Evolutionary conservation across 495 filamentous ascomycete genomes (phyloP), one percentile per base, ranked within the genome.

Genomic region (Trichoderma erinaceum): DNA sequence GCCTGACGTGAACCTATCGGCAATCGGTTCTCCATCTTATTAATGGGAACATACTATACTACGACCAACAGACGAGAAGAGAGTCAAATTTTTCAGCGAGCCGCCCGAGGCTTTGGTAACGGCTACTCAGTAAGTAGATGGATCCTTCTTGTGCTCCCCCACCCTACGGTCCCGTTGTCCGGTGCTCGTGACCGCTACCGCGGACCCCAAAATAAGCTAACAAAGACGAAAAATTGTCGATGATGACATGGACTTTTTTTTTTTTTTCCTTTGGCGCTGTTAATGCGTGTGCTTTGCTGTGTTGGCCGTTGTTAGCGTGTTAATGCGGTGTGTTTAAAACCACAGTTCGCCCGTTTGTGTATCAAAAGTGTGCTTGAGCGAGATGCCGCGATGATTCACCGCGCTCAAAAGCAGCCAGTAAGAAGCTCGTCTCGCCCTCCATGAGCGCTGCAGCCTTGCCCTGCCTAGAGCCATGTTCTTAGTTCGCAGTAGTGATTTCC

Each of bases 1-100:
- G n/a, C 50, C 25, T 32, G 56, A 32, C 56, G 56, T 61, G 56
- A 61, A 61, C 44, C 35, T 6, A 61, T 32, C 56, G 56, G 56
- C 56, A 61, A 32, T 61, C 56, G 23, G 56, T 5, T 29, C 29
- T 29, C 29, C 29, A 29, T 29, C 29, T 29, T 29, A 29, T 29
- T 29, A 29, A 29, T 29, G 29, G 29, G 21, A 18, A 8, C 16
- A 12, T 29, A 29, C 29, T 1, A 4, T 29, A 29, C 29, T 29
- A 29, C 11, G 27, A 61, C 4, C 10, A 5, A 12, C 56, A 32
- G 27, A 61, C 1, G 11, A 27, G 6, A 32, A 61, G 16, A 5
- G 27, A 32, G 27, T 29, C 29, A 29, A 61, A 32, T 35, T 29
- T 29, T 27, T 27, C 56, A 15, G 27, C 11, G 1, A 32, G 56